A percentile compares a stretch with the other conserved stretches of the same genome.
phyloP scores from a whole-genome alignment of 306 rosid species.

The Acacia confusa region DNA sequence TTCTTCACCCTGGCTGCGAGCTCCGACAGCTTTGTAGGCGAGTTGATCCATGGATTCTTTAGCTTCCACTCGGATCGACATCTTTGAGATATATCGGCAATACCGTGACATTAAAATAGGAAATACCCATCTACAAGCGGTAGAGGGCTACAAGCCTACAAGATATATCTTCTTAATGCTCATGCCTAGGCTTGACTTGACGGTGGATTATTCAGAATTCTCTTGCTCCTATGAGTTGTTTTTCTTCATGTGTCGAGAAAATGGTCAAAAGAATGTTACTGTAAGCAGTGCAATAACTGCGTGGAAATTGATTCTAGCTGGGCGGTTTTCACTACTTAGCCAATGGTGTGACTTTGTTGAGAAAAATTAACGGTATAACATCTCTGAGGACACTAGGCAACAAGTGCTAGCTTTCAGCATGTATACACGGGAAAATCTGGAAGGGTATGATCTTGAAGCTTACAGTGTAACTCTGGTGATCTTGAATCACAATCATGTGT shows the following conservation, averaged over 20 bases:
- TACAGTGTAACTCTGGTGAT: too few relatives aligned
- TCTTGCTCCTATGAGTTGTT: slow-evolving; percentile 88
- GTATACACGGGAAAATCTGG: too few relatives aligned
- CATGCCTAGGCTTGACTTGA: slow-evolving; percentile 55
- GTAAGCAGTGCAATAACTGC: slow-evolving; percentile 76
- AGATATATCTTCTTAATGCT: slow-evolving; percentile 47
- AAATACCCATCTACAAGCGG: slow-evolving; percentile 44
- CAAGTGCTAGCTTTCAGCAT: too few relatives aligned
- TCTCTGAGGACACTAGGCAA: too few relatives aligned
- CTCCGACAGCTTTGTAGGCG: slow-evolving; percentile 34
- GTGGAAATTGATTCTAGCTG: slow-evolving; percentile 85
- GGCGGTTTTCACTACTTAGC: slow-evolving; percentile 76
- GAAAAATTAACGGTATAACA: too few relatives aligned
- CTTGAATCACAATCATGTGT: too few relatives aligned
- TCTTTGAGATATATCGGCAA: slow-evolving; percentile 67
- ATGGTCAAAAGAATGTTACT: slow-evolving; percentile 93
- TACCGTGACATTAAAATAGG: slow-evolving; percentile 62
- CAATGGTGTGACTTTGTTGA: slow-evolving; percentile 96
- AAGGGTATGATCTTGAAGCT: too few relatives aligned
- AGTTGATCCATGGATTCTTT: slow-evolving; percentile 56
- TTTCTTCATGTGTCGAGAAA: slow-evolving; percentile 83
- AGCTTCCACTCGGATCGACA: slow-evolving; percentile 48
- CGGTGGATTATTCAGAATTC: slow-evolving; percentile 73
- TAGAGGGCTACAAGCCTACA: slow-evolving; percentile 59
- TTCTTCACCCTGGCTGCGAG: slow-evolving; percentile 11